Base-by-base conservation (phyloP, 108 stramenopile genomes). In the Pseudonitzschia pungens region DNA sequence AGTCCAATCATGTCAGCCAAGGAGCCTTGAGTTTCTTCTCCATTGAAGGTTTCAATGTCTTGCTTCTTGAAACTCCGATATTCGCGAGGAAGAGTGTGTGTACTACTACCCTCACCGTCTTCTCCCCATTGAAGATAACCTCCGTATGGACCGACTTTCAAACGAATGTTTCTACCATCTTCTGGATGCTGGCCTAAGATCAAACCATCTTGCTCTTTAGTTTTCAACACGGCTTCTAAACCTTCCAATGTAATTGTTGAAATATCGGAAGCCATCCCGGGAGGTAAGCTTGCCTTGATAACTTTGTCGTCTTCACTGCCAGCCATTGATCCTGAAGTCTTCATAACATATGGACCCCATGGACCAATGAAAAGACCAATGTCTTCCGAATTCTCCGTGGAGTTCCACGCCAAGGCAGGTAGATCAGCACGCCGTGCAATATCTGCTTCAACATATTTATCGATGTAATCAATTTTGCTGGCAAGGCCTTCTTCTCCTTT, bases 41-140 rank as follows among this genome's bases (percentile, higher is more conserved):
- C 22, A 29, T 71, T 21, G 20, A 51, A 18, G 4, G 20, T 11
- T 36, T 29, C 45, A 0, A 41, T 50, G 5, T 63, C 68, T 50
- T 70, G 33, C 45, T 77, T 74, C n/a, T 77, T 72, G 75, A 87
- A 78, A 16, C 51, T 76, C 41, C 81, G 26, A 48, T 76, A 68
- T 11, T 81, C 53, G 8, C 67, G 68, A 7, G 87, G 87, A 11
- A 87, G 82, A 14, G 82, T 79, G 27, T 87, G 87, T 29, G 81
- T 87, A 21, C 81, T 73, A 0, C 69, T 77, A 21, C 82, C 81
- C 32, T 83, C 83, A 43, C 74, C 81, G 14, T 84, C 87, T 20
- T 84, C 87, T 27, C 87, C 87, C 81, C 79, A 83, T 66, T 84
- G 84, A 31, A 87, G 59, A 68, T 81, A 87, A 1, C 83, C 72